A percentile compares a stretch with the other conserved stretches of the same genome.
phyloP scores from a whole-genome alignment of 108 stramenopile species.

The Conticribra weissflogii region DNA sequence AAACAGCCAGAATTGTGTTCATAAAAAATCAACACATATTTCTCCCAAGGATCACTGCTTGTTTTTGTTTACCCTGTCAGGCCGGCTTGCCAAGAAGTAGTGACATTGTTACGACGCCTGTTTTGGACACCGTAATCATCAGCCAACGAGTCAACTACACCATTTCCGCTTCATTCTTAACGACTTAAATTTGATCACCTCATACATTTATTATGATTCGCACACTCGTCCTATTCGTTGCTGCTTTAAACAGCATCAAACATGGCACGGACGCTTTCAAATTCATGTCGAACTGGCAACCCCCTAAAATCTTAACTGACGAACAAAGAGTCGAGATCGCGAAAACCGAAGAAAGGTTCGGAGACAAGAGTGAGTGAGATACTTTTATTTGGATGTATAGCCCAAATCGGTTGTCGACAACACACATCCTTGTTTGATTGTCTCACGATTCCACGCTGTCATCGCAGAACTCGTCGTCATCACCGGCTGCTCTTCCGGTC shows the following conservation, averaged over 20 bases:
- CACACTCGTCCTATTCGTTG: conserved; percentile 37
- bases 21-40: no score
- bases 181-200: background rate
- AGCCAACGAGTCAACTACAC: no score
- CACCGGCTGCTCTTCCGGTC: conserved; percentile 88
- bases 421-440: background rate
- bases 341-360: conserved; percentile 65
- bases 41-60: no score
- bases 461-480: conserved; percentile 91
- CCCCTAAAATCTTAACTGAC: conserved; percentile 62
- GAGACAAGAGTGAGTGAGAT: conserved; percentile 78
- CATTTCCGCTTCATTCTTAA: background rate
- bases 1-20: no score
- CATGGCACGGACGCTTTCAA: conserved; percentile 56
- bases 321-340: conserved; percentile 57
- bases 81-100: no score
- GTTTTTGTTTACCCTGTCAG: no score
- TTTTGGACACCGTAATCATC: no score
- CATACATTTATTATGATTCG: conserved; percentile 22
- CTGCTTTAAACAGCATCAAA: conserved; percentile 29
- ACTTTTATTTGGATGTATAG: background rate
- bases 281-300: conserved; percentile 79
- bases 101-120: no score
- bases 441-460: conserved; percentile 2
- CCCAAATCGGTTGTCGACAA: no score